Evolutionary conservation across 768 basidiomycete genomes (phyloP).

Genomic region (Tephrocybe sp.): DNA sequence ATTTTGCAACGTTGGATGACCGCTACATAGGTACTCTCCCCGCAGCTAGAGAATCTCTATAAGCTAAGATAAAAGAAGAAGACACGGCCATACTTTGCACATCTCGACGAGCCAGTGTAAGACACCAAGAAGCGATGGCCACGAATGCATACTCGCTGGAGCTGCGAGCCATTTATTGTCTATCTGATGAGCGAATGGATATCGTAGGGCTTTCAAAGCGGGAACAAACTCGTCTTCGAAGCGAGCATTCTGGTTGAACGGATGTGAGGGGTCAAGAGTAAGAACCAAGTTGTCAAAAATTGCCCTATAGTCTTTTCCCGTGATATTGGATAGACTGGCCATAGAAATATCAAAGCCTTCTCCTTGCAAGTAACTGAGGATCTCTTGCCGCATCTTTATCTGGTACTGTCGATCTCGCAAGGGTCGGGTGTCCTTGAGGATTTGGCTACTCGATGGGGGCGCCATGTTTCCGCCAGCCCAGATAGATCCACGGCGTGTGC

Average conservation of each 20-base stretch:
- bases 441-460: conserved; percentile 53
- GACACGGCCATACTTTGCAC: conserved; percentile 68
- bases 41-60: conserved; percentile 37
- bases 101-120: conserved; percentile 91
- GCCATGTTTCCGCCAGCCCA: conserved; percentile 59
- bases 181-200: conserved; percentile 78
- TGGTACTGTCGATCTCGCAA: conserved; percentile 78
- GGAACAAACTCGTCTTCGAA: conserved; percentile 84
- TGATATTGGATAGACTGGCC: conserved; percentile 73
- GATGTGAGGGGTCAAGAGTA: conserved; percentile 69
- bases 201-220: conserved; percentile 72
- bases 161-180: conserved; percentile 87
- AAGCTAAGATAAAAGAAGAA: background rate
- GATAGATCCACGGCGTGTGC: conserved; percentile 73
- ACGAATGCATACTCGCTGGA: conserved; percentile 88
- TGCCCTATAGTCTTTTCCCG: conserved; percentile 81
- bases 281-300: conserved; percentile 81
- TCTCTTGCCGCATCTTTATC: conserved; percentile 73
- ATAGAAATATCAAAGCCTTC: conserved; percentile 69
- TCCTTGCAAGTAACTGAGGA: conserved; percentile 65
- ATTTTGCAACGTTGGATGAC: conserved; percentile 68
- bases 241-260: conserved; percentile 44
- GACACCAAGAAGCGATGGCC: conserved; percentile 86
- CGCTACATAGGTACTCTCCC: conserved; percentile 55
- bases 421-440: conserved; percentile 73